Evolutionary conservation across 768 basidiomycete species (phyloP), one percentile per base, ranked within the genome.

Genomic region (Hygrophoropsis aurantiaca): DNA sequence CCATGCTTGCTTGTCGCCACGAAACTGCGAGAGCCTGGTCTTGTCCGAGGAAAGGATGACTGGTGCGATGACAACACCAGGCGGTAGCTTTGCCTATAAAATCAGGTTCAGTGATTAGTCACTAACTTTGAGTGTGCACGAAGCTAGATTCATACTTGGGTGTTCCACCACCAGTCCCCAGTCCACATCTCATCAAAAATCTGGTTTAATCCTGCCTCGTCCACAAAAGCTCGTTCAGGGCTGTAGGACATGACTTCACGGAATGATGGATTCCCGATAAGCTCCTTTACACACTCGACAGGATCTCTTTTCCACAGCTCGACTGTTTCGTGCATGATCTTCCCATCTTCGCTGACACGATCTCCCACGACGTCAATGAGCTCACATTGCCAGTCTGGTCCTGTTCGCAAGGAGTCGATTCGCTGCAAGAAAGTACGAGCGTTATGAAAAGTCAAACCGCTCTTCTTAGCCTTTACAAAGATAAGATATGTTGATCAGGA

Each of bases 1-100:
- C 25, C 32, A 44, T 8, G 26, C 43, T 16, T 23, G 16, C 19
- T 44, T 44, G 24, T 32, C 25, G 9, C 66, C 50, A 15, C 61
- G 54, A 45, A 76, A 73, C 2, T 55, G 46, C 0, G 71, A 72
- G 0, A 77, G 56, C 44, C 69, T 64, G 0, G 75, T 77, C 43
- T 77, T 78, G 56, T 79, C 74, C 0, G 73, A 63, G 0, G 74
- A 66, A 2, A 58, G 13, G 24, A 58, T 52, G 11, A 53, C 34
- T 2, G 57, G 57, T 7, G 44, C 38, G n/a, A 58, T 6, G 2
- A 52, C 47, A 7, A 54, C 49, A 19, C 54, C 46, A 11, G 7
- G 15, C 6, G 55, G 54, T 16, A 56, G 37, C 13, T 18, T 36
- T 15, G 30, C 33, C 53, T 49, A 25, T 26, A 10, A n/a, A n/a